Evolutionary conservation across 306 rosid species (phyloP), one percentile per base, ranked within the genome.

Genomic region (Quercus berberidifolia): DNA sequence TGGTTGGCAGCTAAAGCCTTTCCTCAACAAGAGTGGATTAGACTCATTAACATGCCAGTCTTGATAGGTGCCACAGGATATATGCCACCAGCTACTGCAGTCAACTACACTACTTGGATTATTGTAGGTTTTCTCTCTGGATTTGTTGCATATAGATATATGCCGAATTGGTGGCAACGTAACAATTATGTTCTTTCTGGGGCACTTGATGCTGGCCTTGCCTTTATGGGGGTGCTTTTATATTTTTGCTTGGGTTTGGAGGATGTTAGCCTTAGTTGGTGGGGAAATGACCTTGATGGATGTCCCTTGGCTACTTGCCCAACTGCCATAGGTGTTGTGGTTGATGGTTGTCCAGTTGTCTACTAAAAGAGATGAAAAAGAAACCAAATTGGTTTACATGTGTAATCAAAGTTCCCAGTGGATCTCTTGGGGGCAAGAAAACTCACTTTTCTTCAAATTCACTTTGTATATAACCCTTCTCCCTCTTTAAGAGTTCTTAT

Each of bases 41-140:
- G 85, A 17, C 91, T 95, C 57, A 86, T 92, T 25, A 92, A 93
- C 90, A 86, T 95, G 94, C 97, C 98, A 0, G 92, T 95, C 4
- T 46, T 95, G 71, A 86, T 95, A 0, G 93, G 96, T 0, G 94
- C 98, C 17, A 95, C 98, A 0, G 97, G 94, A 14, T 26, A 1
- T 35, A 93, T 95, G 98, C 98, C 98, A 0, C 99, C 98, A 1
- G 96, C 99, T 0, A 95, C 97, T 0, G 93, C 97, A 0, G 97
- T 94, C 13, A 94, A 94, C 74, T 92, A 86, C 84, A 91, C 88
- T 0, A 90, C 92, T 20, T 95, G 97, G 97, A 77, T 93, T 21
- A 54, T 93, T 43, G 85, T 70, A 3, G 99, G 97, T 0, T 92
- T 95, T 17, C 43, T 90, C 0, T 95, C 98, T 11, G 96, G 97